Evolutionary conservation across 129 eudicot genomes (phyloP).

Genomic region (Gnaphalium uliginosum): DNA sequence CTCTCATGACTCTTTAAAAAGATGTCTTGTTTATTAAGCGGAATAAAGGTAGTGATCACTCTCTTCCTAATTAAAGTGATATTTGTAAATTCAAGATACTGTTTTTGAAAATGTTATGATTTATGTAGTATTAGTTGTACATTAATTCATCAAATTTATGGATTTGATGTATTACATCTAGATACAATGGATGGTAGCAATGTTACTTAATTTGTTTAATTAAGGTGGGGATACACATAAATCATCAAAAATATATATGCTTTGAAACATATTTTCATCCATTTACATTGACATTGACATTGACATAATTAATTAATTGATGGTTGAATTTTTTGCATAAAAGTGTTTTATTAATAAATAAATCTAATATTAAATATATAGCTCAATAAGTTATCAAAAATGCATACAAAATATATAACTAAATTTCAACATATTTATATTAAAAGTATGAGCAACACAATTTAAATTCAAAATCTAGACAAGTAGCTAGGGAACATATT

Average conservation of each 20-base stretch:
- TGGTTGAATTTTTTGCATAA: not conserved
- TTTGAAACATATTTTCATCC: not conserved
- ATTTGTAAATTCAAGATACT: not conserved
- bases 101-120: not conserved
- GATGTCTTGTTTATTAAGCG: slow-evolving; percentile 31
- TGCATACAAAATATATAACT: too few species aligned
- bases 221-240: not conserved
- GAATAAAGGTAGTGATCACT: slow-evolving; percentile 30
- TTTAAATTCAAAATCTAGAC: too few species aligned
- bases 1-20: slow-evolving; percentile 25
- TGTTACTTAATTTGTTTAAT: not conserved
- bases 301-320: not conserved
- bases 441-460: too few species aligned
- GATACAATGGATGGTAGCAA: slow-evolving; percentile 11
- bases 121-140: not conserved
- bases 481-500: too few species aligned
- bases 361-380: too few species aligned
- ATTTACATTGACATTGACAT: too few species aligned
- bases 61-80: slow-evolving; percentile 24
- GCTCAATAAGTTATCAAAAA: too few species aligned
- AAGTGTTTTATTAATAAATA: too few species aligned
- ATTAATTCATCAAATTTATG: not conserved
- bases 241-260: not conserved
- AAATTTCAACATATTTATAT: too few species aligned
- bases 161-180: slow-evolving; percentile 18